Evolutionary conservation across 495 filamentous ascomycete species (phyloP), one percentile per base, ranked within the genome.

Genomic region (Hamigera avellanea): DNA sequence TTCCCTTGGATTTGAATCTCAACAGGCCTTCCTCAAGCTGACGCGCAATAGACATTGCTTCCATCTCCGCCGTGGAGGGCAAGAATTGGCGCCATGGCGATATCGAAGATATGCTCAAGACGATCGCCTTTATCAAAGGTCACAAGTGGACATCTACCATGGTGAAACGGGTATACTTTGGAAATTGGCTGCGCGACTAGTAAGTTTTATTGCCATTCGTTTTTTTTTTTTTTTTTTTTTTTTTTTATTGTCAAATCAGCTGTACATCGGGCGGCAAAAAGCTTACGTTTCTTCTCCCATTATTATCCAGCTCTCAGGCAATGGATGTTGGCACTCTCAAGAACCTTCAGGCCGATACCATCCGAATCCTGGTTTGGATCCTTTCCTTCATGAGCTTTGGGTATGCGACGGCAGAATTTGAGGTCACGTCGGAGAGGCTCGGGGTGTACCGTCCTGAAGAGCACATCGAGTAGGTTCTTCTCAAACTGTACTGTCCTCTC

Each of bases 81-180:
- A 73, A 82, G 47, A 98, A 98, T 53, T 98, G 85, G 80, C 80
- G 91, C 41, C 91, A 96, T 80, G 91, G 91, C 37, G 89, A 96
- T 57, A 91, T 94, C 42, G 87, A 95, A 64, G 91, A 98, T 59
- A 78, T 86, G 54, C 76, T 98, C 44, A 87, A 87, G 63, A 86
- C 78, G 10, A 66, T 98, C 40, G 80, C 86, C 15, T 95, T 84
- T 50, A 72, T 95, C 34, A 72, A 79, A 37, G 87, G 87, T 26
- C 84, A 91, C 48, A 95, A 98, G 62, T 98, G 91, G 91, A 88
- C 88, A 14, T 75, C 79, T 12, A 77, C 86, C 65, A 81, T 86
- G 71, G 69, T 98, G 45, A 81, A 81, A 59, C 78, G 91, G 26
- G 83, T 86, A 6, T 95, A 95, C 58, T 96, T 95, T 69, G 89